Percentiles rank a stretch among this genome's conserved stretches.
Evolutionary conservation across 1,284 basidiomycete genomes (phyloP).

Genomic region (Cerioporus squamosus): DNA sequence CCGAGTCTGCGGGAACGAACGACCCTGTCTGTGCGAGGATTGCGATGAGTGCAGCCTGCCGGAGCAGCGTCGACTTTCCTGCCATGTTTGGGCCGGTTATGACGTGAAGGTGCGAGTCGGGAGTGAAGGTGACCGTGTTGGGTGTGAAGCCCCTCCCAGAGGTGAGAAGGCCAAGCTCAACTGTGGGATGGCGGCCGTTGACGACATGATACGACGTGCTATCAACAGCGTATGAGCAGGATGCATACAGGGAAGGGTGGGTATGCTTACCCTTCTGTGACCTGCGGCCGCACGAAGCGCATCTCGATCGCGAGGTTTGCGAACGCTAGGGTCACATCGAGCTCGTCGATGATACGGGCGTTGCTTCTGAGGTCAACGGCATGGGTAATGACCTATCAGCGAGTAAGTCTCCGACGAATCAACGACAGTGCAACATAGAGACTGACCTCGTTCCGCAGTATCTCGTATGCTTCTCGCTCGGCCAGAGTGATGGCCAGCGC

Average conservation of each 20-base stretch:
- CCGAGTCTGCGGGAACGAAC: constrained; percentile 88
- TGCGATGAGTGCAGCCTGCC: constrained; percentile 89
- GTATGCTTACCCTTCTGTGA: constrained; percentile 70
- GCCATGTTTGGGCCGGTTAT: constrained; percentile 99
- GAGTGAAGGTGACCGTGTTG: constrained; percentile 75
- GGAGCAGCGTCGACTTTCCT: constrained; percentile 90
- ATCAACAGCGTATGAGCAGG: neutral
- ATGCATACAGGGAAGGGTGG: neutral
- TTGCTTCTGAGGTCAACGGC: constrained; percentile 69
- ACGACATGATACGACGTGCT: constrained; percentile 43
- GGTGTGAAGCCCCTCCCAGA: constrained; percentile 81
- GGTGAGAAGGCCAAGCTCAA: constrained; percentile 85
- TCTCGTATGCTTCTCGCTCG: constrained; percentile 76
- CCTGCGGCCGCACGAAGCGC: constrained; percentile 73
- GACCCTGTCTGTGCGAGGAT: constrained; percentile 93
- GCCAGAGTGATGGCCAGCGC: constrained; percentile 55
- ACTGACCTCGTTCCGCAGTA: constrained; percentile 67
- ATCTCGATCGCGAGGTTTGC: constrained; percentile 84
- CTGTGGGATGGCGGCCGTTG: constrained; percentile 90
- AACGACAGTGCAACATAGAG: neutral
- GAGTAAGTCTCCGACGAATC: neutral
- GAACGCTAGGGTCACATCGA: constrained; percentile 87
- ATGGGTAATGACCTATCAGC: constrained; percentile 62
- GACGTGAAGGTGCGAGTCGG: constrained; percentile 68
- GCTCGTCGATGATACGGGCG: constrained; percentile 83